phyloP scores from a whole-genome alignment of 2,329 filamentous ascomycete species.

The Sporothrix pallida region DNA sequence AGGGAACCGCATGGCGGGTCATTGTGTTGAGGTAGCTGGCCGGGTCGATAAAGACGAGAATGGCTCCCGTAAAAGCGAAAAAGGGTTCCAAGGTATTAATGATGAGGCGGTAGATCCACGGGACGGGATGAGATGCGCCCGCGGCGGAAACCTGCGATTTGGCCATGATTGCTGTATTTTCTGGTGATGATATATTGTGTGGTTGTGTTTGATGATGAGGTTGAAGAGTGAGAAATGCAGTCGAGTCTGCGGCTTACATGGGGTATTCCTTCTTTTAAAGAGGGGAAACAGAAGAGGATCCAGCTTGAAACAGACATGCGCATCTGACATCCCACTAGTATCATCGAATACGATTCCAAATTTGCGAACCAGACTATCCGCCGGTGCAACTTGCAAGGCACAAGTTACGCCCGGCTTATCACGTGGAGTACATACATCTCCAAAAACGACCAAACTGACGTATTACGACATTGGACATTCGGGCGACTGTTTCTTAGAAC shows the following conservation, averaged over 20 bases:
- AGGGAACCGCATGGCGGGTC: constrained; percentile 39
- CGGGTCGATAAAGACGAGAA: constrained; percentile 43
- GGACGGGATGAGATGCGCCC: constrained; percentile 39
- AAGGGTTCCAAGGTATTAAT: constrained; percentile 48
- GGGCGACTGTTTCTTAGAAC: neutral
- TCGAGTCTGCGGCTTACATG: no score
- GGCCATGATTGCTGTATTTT: constrained; percentile 12
- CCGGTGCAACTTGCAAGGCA: neutral
- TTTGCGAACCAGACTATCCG: neutral
- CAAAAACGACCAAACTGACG: no score
- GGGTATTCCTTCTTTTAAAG: no score
- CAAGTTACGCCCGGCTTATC: neutral
- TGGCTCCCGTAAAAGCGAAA: constrained; percentile 44
- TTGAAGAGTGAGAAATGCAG: neutral
- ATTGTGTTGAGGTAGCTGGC: constrained; percentile 43
- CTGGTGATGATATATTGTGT: neutral
- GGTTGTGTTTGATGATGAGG: neutral
- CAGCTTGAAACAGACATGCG: no score
- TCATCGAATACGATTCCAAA: constrained; percentile 10
- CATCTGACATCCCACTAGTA: neutral
- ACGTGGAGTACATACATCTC: neutral
- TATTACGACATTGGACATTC: neutral
- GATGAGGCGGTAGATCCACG: constrained; percentile 43
- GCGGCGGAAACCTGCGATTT: neutral
- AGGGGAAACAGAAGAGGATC: neutral